A percentile compares a stretch with the other conserved stretches of the same genome.
These are phyloP conservation scores for Trichoderma koningii DNA, from an alignment of 2,329 filamentous ascomycete species.

Conservation along the genomic window DNA sequence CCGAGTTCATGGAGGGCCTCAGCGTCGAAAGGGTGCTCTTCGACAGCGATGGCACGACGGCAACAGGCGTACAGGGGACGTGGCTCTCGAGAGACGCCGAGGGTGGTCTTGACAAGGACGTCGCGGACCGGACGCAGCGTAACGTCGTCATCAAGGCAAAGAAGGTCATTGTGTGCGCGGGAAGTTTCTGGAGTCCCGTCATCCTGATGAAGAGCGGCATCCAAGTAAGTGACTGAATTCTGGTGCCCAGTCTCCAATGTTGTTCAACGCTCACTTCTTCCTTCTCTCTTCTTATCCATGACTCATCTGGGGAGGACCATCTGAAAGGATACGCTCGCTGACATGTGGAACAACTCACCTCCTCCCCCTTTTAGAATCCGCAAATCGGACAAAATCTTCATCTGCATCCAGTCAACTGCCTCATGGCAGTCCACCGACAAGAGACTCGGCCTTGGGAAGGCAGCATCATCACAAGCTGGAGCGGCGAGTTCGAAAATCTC, in stretches of 20 bases:
- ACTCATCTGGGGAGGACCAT: not conserved
- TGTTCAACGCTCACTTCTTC: not conserved
- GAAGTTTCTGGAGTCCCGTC: constrained; percentile 75
- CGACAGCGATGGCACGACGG: constrained; percentile 57
- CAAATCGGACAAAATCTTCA: constrained; percentile 82
- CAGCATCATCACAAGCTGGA: constrained; percentile 76
- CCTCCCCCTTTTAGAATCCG: constrained; percentile 56
- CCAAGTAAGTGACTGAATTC: constrained; percentile 49
- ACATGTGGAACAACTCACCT: not conserved
- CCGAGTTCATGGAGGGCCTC: constrained; percentile 83
- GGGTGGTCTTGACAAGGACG: constrained; percentile 56
- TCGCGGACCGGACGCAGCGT: constrained; percentile 53
- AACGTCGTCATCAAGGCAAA: constrained; percentile 74
- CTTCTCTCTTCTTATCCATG: not conserved
- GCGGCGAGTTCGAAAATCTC: constrained; percentile 76
- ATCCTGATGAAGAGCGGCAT: constrained; percentile 77
- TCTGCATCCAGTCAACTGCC: constrained; percentile 70
- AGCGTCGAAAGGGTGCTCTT: constrained; percentile 71
- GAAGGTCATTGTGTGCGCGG: constrained; percentile 76
- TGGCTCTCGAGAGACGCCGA: constrained; percentile 73
- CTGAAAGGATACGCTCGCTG: not conserved
- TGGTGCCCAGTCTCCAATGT: not conserved
- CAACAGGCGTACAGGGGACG: constrained; percentile 69
- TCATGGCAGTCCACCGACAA: constrained; percentile 66
- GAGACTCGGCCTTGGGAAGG: constrained; percentile 72